Evolutionary conservation across 2,329 filamentous ascomycete species (phyloP).

Genomic region (Aspergillus luchuensis): DNA sequence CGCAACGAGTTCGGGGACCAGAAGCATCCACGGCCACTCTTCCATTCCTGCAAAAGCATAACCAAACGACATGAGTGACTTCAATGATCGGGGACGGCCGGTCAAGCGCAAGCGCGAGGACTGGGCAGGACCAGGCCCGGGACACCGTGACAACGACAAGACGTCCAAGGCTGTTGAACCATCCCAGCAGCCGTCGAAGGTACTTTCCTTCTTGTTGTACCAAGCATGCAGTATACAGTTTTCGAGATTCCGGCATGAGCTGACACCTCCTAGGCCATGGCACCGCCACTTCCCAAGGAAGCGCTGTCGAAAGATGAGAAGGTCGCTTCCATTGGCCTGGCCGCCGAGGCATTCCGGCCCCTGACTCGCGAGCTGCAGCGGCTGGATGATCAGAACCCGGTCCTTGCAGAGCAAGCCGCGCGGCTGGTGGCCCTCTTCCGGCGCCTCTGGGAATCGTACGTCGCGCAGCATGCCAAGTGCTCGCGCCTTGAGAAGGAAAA

Average conservation of each 20-base stretch:
- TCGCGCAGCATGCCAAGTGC: neutral
- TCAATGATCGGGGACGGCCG: no score
- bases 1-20: neutral
- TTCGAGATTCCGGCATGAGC: neutral
- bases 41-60: no score
- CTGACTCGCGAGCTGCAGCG: neutral
- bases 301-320: neutral
- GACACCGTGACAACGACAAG: neutral
- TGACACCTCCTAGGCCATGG: neutral
- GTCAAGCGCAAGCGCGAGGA: no score
- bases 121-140: neutral
- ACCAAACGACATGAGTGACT: no score
- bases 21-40: no score
- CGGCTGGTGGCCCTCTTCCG: neutral
- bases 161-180: neutral
- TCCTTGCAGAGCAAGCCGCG: neutral
- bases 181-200: neutral
- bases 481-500: neutral
- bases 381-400: neutral
- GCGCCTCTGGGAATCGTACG: neutral
- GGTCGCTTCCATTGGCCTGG: neutral
- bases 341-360: neutral
- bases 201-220: neutral
- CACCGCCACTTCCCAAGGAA: neutral
- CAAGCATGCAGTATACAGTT: neutral